Evolutionary conservation across 2,329 filamentous ascomycete genomes (phyloP).

Genomic region (Clonostachys chloroleuca): DNA sequence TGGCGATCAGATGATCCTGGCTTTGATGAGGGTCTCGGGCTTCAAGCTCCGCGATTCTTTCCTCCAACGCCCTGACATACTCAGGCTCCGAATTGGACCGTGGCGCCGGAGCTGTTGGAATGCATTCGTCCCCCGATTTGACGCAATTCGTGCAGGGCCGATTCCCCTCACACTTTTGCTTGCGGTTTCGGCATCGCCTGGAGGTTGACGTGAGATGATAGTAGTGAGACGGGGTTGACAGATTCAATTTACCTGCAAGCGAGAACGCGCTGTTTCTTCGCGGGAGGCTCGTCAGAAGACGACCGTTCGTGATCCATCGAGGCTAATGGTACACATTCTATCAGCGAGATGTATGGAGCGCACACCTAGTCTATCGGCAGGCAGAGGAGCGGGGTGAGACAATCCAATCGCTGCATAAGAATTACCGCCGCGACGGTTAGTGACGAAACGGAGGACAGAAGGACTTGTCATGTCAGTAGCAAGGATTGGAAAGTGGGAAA

Average conservation of each 20-base stretch:
- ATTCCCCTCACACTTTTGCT: constrained; percentile 13
- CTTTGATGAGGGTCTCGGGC: constrained; percentile 7
- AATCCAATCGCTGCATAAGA: not conserved
- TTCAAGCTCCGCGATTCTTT: constrained; percentile 10
- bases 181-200: constrained; percentile 13
- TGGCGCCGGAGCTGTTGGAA: constrained; percentile 8
- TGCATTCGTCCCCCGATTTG: constrained; percentile 11
- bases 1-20: constrained; percentile 9
- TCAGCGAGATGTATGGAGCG: not conserved
- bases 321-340: not conserved
- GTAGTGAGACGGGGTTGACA: not conserved
- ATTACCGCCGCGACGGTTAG: no score
- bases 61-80: constrained; percentile 9
- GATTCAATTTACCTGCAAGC: constrained; percentile 6
- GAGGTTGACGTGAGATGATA: not conserved
- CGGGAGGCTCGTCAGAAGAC: constrained; percentile 7
- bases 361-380: not conserved
- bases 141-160: constrained; percentile 15
- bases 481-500: not conserved
- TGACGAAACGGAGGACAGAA: no score
- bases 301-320: constrained; percentile 1
- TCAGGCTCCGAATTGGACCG: constrained; percentile 7
- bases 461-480: not conserved
- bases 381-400: not conserved
- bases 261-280: constrained; percentile 8